Conservation (phyloP, 2,329 filamentous ascomycete genomes). For the Aschersonia sp. region DNA sequence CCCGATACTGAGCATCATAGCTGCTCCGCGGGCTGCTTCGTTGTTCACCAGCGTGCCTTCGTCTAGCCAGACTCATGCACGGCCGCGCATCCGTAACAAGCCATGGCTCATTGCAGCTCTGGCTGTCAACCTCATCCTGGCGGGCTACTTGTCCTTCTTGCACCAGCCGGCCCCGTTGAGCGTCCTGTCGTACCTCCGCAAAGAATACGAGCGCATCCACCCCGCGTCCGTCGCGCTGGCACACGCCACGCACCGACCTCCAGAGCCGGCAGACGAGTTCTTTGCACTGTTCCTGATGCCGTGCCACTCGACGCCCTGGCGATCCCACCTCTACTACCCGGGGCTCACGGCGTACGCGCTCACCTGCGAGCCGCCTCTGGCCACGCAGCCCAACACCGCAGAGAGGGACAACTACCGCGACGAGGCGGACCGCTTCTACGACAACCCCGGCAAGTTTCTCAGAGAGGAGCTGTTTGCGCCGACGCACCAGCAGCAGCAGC, state of each 20-base stretch:
- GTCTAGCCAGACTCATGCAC: constrained; percentile 8
- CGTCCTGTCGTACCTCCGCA: constrained; percentile 62
- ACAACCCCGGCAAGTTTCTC: constrained; percentile 43
- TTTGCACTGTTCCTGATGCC: constrained; percentile 80
- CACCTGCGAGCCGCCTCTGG: constrained; percentile 77
- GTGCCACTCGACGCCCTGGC: constrained; percentile 93
- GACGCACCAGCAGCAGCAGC: neutral
- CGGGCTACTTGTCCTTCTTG: constrained; percentile 56
- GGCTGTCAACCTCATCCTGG: constrained; percentile 53
- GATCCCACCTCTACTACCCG: constrained; percentile 68
- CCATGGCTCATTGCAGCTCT: constrained; percentile 43
- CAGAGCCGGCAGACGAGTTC: constrained; percentile 25
- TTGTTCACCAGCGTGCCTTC: constrained; percentile 40
- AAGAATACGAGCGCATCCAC: constrained; percentile 49
- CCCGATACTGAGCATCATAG: constrained; percentile 69
- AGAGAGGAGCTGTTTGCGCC: constrained; percentile 30
- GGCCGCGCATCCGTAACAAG: constrained; percentile 31
- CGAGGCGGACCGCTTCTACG: constrained; percentile 86
- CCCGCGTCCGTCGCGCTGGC: constrained; percentile 14
- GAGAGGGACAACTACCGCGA: constrained; percentile 62
- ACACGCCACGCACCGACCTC: constrained; percentile 6
- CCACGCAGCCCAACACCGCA: constrained; percentile 39
- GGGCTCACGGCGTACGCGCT: constrained; percentile 67
- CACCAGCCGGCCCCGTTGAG: constrained; percentile 72
- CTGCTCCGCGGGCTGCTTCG: constrained; percentile 48